Base-by-base conservation (phyloP, 1,284 basidiomycete genomes). In the Ustanciosporium gigantosporum region DNA sequence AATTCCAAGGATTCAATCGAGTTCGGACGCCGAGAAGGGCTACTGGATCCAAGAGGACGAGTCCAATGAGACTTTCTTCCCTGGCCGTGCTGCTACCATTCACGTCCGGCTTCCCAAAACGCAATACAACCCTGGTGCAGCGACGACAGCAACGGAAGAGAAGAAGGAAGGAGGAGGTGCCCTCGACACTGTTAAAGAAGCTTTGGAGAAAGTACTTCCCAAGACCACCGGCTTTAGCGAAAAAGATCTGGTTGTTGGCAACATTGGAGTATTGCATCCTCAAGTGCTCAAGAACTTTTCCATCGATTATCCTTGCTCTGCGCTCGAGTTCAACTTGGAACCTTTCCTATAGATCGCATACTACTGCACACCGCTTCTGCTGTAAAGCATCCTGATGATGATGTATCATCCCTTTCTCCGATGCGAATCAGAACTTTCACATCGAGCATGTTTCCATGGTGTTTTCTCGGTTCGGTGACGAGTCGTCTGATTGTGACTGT, bases 281-380 rank as follows among this genome's bases (percentile, higher is more conserved):
- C 50, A 68, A 6, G 74, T 77, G 31, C 42, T 76, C 14, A 39
- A 46, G 4, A 66, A 64, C 40, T 77, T 73, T 36, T 46, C 52
- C 27, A 62, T 98, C 65, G 84, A 85, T 37, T 93, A 90, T 80
- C 95, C 94, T n/a, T 96, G 92, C 79, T 95, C 92, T 15, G 87
- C 87, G 9, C 81, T 99, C 52, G 95, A 99, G 83, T 91, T 98
- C 78, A 88, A 88, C 39, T 82, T 98, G 39, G 91, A 95, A 79
- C 88, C 88, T 14, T 91, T 98, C 83, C 86, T 91, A 80, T 91
- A 88, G 36, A 24, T n/a, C n/a, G n/a, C n/a, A n/a, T n/a, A n/a
- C n/a, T n/a, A n/a, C n/a, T n/a, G n/a, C n/a, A n/a, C n/a, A n/a
- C n/a, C n/a, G n/a, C n/a, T n/a, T n/a, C n/a, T n/a, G n/a, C n/a